These are phyloP conservation scores for Diplodia scrobiculata DNA, from an alignment of 2,329 filamentous ascomycete species.

Conservation along the genomic window DNA sequence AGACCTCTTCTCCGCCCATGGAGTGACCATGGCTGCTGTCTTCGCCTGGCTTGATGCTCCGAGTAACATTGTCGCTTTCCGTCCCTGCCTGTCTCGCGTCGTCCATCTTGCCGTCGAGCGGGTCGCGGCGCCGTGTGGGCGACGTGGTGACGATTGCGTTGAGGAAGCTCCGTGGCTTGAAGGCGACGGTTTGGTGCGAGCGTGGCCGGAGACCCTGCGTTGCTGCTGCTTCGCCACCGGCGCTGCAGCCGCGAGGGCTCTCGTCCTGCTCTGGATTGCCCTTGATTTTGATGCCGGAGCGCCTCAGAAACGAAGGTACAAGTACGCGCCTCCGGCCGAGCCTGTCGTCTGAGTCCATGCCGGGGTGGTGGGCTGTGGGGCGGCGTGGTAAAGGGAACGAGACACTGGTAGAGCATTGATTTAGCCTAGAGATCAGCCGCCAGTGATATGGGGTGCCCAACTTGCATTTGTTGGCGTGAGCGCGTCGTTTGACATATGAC, in stretches of 20 bases:
- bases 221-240: neutral
- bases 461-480: neutral
- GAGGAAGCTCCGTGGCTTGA: constrained; percentile 7
- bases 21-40: neutral
- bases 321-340: neutral
- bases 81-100: neutral
- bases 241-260: neutral
- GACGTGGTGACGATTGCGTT: neutral
- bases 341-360: neutral
- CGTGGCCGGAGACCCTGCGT: neutral
- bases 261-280: neutral
- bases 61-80: neutral
- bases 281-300: constrained; percentile 12
- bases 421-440: too few species aligned
- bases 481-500: neutral
- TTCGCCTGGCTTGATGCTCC: neutral
- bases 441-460: too few species aligned
- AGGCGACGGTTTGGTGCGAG: neutral
- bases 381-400: neutral
- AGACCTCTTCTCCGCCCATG: neutral
- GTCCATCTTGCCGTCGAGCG: neutral
- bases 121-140: neutral
- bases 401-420: neutral
- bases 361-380: neutral
- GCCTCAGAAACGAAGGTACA: neutral